A percentile compares a stretch with the other conserved stretches of the same genome.
These are phyloP conservation scores for Sclerotinia nivalis DNA, from an alignment of 2,329 filamentous ascomycete genomes.

Conservation along the genomic window DNA sequence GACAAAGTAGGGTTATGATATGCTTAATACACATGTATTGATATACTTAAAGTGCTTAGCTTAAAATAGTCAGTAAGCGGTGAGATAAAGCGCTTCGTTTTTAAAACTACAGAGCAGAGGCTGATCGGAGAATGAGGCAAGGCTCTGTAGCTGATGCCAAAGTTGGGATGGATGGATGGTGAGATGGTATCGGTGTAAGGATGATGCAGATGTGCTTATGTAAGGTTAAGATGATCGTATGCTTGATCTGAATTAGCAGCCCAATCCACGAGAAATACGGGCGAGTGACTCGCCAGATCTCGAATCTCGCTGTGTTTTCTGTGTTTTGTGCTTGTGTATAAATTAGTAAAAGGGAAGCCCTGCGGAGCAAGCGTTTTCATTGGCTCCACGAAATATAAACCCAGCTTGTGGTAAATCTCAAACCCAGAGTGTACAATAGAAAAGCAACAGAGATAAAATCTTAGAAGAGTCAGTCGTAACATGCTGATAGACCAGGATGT, in stretches of 20 bases:
- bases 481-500: not conserved
- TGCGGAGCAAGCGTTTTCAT: not conserved
- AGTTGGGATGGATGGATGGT: not conserved
- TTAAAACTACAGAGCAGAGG: not conserved
- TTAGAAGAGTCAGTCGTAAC: not conserved
- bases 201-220: not conserved
- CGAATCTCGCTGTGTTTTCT: not conserved
- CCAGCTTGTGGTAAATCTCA: not conserved
- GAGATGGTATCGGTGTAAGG: not conserved
- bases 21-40: not conserved
- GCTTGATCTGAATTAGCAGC: not conserved
- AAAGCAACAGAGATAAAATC: not conserved
- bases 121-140: not conserved
- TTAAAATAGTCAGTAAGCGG: not conserved
- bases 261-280: not conserved
- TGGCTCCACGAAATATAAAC: not conserved
- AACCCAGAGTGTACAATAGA: not conserved
- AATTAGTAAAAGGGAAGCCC: not conserved
- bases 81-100: not conserved
- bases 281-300: not conserved
- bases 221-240: not conserved
- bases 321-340: not conserved
- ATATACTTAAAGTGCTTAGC: not conserved
- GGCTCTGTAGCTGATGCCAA: not conserved
- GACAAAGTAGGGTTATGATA: no score